Evolutionary conservation across 768 basidiomycete species (phyloP).

Genomic region (Leccinum barrowsii): DNA sequence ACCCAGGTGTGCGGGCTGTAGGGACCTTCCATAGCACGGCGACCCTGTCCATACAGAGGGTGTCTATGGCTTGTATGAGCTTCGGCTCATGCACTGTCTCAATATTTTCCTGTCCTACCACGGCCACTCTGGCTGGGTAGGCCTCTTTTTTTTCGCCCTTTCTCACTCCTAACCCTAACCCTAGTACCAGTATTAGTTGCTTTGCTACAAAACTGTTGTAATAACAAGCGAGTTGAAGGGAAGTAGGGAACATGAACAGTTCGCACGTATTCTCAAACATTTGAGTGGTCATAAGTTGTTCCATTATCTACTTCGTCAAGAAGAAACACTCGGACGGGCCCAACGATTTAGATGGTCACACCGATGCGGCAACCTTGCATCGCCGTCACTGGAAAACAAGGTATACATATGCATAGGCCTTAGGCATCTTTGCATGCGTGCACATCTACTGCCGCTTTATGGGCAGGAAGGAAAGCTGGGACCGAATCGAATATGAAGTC

Average conservation of each 20-base stretch:
- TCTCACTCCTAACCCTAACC: slow-evolving; percentile 30
- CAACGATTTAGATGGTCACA: too few species aligned
- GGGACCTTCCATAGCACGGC: slow-evolving; percentile 51
- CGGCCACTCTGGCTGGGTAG: slow-evolving; percentile 45
- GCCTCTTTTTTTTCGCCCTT: slow-evolving; percentile 21
- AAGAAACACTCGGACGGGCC: too few species aligned
- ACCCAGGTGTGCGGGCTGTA: slow-evolving; percentile 53
- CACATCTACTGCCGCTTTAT: background rate
- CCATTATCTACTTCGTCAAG: too few species aligned
- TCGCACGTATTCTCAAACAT: too few species aligned
- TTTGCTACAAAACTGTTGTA: too few species aligned
- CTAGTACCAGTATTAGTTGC: slow-evolving; percentile 8
- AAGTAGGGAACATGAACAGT: too few species aligned
- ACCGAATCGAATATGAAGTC: background rate
- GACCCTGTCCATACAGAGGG: slow-evolving; percentile 51
- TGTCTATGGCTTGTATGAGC: slow-evolving; percentile 46
- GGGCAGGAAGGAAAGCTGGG: background rate
- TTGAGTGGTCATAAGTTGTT: too few species aligned
- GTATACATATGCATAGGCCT: background rate
- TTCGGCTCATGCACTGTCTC: slow-evolving; percentile 73
- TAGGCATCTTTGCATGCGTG: background rate
- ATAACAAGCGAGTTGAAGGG: too few species aligned
- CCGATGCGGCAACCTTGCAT: too few species aligned
- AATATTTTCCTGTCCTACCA: slow-evolving; percentile 77
- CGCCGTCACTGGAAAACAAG: too few species aligned